phyloP scores from a whole-genome alignment of 75 land plant genomes.

The Sequoia sempervirens region DNA sequence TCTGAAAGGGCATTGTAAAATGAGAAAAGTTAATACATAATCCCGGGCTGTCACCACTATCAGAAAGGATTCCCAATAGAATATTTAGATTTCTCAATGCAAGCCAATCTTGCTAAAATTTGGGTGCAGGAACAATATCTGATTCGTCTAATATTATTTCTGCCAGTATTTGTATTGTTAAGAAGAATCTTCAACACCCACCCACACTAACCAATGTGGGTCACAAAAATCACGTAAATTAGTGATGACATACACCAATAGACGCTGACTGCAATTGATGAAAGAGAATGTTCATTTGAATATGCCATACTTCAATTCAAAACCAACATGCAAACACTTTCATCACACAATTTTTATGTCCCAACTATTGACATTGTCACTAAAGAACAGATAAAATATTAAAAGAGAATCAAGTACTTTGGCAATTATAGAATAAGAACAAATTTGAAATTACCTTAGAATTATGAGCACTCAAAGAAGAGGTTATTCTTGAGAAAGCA shows the following conservation, averaged over 20 bases:
- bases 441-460: constrained; percentile 26
- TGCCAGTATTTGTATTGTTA: not conserved
- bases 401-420: not conserved
- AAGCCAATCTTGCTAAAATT: not conserved
- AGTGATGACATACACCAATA: not conserved
- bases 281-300: not conserved
- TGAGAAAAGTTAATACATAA: constrained; percentile 1
- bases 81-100: not conserved
- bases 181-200: not conserved
- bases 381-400: not conserved
- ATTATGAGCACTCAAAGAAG: constrained; percentile 40
- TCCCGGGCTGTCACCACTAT: not conserved
- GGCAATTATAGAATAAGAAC: not conserved
- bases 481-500: constrained; percentile 74
- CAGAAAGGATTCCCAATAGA: not conserved
- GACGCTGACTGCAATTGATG: not conserved
- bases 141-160: not conserved
- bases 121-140: not conserved
- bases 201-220: not conserved
- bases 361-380: no score
- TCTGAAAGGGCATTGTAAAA: constrained; percentile 17
- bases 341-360: not conserved
- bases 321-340: not conserved
- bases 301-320: not conserved
- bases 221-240: not conserved